Base-by-base conservation (phyloP, 202 grass and related monocot genomes). In the Carex sylvatica region DNA sequence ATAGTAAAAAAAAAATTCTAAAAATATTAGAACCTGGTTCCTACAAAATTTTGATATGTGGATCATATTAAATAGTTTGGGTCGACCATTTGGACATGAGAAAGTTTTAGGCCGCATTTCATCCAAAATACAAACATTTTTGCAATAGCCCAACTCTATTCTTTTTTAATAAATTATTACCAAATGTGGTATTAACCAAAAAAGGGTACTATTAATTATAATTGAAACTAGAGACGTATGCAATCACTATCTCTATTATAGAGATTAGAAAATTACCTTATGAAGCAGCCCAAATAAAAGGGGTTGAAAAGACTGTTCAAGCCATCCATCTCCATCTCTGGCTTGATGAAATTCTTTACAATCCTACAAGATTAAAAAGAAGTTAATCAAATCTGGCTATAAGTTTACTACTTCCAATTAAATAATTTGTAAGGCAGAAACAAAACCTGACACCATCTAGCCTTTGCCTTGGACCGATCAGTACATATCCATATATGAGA, bases 291-390 rank as follows among this genome's bases (percentile, higher is more conserved):
- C 92, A 83, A 95, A 95, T 28, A 98, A 52, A 86, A 98, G 79
- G 0, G 96, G 89, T 80, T 92, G 88, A 82, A 89, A 95, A 53
- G 92, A 90, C 83, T 99, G 96, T 84, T 99, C 96, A 80, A 99
- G 90, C 96, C 96, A 99, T 90, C 96, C 96, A 88, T 99, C 96
- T 4, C 96, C 96, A 89, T 99, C 93, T 93, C 91, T 95, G 85
- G 91, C 89, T 88, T 95, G 96, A 86, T 99, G 96, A 84, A 95
- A 95, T 70, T 99, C 96, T 65, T 95, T 93, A 86, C 96, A 99
- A 60, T 99, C 96, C 96, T 99, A 68, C 36, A 9, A 83, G 49
- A 51, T 16, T 62, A 23, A 84, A 87, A 82, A 36, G 65, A 82
- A 67, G 65, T 67, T 51, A 51, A 82, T 19, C 54, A 1, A 59